phyloP scores from a whole-genome alignment of 164 flowering plant species.

The Tetrastigma voinierianum region DNA sequence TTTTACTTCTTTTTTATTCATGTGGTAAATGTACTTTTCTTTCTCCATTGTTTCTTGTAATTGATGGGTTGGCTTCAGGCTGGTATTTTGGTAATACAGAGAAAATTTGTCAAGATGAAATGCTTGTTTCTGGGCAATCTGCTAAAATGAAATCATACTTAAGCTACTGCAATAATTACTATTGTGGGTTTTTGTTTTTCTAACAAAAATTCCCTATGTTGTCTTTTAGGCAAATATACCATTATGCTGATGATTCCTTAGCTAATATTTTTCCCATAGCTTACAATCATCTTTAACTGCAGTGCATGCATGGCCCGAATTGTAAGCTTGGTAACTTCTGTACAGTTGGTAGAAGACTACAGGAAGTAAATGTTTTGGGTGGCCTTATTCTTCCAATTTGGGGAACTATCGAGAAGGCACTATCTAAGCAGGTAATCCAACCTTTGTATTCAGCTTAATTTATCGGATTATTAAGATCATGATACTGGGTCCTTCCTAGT shows the following conservation, averaged over 20 bases:
- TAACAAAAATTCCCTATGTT: not conserved
- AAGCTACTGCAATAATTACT: not conserved
- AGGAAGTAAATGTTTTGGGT: conserved; percentile 93
- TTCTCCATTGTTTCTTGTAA: too few species aligned
- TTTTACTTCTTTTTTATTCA: too few species aligned
- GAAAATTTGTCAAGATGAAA: too few species aligned
- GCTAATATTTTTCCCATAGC: not conserved
- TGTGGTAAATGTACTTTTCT: too few species aligned
- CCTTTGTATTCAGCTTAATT: conserved; percentile 1
- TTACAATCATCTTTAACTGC: conserved; percentile 21
- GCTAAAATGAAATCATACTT: not conserved
- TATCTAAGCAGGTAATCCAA: conserved; percentile 79
- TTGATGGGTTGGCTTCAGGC: too few species aligned
- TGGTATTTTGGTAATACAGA: too few species aligned
- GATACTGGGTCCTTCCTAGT: not conserved
- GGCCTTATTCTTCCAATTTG: conserved; percentile 97
- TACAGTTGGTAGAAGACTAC: conserved; percentile 88
- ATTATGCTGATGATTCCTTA: not conserved
- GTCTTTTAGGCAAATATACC: not conserved
- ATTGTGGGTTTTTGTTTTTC: not conserved
- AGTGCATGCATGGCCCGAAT: conserved; percentile 99
- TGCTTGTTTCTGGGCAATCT: too few species aligned
- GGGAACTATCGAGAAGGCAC: conserved; percentile 94
- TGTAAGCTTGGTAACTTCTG: conserved; percentile 84
- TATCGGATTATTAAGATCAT: not conserved